Conservation (phyloP, 78 protist species). For the Dictyostelium citrinum region DNA sequence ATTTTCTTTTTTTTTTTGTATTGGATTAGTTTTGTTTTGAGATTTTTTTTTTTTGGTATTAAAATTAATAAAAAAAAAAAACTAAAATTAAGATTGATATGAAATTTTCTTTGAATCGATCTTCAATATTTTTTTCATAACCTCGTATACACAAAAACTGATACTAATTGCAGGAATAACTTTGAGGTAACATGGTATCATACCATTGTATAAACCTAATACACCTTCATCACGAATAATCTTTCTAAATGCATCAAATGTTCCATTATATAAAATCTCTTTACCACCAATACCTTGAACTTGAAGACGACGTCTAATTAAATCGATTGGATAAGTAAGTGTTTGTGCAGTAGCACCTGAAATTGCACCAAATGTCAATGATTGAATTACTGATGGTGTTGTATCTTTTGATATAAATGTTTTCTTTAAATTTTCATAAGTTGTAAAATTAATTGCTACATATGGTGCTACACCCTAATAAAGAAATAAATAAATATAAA, state of each 20-base stretch:
- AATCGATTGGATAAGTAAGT: constrained; percentile 86
- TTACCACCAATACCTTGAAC: constrained; percentile 75
- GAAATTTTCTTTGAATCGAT: constrained; percentile 59
- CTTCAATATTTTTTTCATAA: constrained; percentile 49
- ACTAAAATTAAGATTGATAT: constrained; percentile 1
- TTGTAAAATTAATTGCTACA: constrained; percentile 89
- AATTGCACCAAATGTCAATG: constrained; percentile 79
- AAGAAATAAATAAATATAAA: not conserved
- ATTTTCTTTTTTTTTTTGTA: not conserved
- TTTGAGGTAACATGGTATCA: constrained; percentile 86
- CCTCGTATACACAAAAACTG: constrained; percentile 86
- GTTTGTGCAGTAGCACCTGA: constrained; percentile 90
- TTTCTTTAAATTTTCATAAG: constrained; percentile 83
- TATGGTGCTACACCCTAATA: constrained; percentile 89
- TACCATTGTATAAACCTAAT: constrained; percentile 83
- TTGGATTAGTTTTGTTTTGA: no score
- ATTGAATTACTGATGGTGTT: not conserved
- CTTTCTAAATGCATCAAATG: constrained; percentile 63
- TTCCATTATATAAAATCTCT: constrained; percentile 51
- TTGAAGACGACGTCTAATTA: constrained; percentile 84
- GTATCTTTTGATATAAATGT: constrained; percentile 1
- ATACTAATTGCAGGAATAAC: constrained; percentile 89
- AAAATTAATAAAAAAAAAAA: no score
- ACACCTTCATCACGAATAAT: constrained; percentile 51
- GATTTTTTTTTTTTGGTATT: not conserved